Conservation (phyloP, 2,329 filamentous ascomycete species). For the Hypoxylon sp. region DNA sequence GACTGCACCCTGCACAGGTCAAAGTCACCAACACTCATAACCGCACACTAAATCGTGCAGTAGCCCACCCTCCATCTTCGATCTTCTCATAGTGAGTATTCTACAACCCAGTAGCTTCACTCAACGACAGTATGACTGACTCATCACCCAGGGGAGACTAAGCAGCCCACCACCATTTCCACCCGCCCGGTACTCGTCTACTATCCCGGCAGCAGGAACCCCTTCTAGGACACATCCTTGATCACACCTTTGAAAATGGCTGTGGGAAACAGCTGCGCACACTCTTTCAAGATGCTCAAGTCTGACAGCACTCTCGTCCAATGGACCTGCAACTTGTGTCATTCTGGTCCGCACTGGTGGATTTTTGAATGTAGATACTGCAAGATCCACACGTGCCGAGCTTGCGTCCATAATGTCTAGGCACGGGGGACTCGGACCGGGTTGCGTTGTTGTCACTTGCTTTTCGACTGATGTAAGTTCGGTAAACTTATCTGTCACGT, state of each 20-base stretch:
- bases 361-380: constrained; percentile 78
- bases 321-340: constrained; percentile 75
- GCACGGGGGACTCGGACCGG: constrained; percentile 24
- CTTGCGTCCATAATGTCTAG: constrained; percentile 64
- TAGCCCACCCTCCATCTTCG: constrained; percentile 6
- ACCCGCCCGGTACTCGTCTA: constrained; percentile 19
- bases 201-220: constrained; percentile 13
- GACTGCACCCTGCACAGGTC: background rate
- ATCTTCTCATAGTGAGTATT: constrained; percentile 30
- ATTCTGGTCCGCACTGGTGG: constrained; percentile 74
- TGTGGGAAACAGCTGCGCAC: constrained; percentile 69
- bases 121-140: constrained; percentile 18
- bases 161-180: constrained; percentile 16
- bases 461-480: constrained; percentile 36
- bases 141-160: constrained; percentile 21
- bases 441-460: constrained; percentile 27
- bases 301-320: constrained; percentile 73
- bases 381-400: constrained; percentile 73
- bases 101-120: background rate
- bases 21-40: constrained; percentile 13
- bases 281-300: constrained; percentile 75
- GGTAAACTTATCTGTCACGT: constrained; percentile 35
- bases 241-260: constrained; percentile 57
- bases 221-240: constrained; percentile 25
- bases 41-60: constrained; percentile 6